phyloP scores from a whole-genome alignment of 768 basidiomycete genomes.

The Hortiboletus campestris region DNA sequence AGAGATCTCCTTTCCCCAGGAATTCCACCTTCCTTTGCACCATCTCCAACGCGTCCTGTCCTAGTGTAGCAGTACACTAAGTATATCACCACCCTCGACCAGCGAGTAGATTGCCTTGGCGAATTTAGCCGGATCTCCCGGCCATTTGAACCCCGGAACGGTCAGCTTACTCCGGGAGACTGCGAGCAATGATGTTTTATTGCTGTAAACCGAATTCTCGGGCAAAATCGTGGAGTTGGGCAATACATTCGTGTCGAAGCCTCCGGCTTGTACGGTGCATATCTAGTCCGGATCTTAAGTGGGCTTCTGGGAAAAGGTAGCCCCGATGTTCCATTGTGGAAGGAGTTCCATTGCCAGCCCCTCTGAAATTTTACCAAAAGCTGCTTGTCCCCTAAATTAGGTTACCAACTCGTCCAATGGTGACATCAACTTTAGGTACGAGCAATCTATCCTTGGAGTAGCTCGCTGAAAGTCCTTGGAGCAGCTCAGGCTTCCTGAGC shows the following conservation, averaged over 20 bases:
- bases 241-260: conserved; percentile 9
- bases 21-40: not conserved
- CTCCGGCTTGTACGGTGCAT: conserved; percentile 18
- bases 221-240: not conserved
- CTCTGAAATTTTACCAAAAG: conserved; percentile 36
- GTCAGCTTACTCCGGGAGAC: not conserved
- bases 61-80: conserved; percentile 10
- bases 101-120: conserved; percentile 6
- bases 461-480: not conserved
- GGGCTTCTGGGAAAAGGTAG: too few species aligned
- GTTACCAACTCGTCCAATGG: not conserved
- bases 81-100: conserved; percentile 1
- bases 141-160: not conserved
- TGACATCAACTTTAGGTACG: conserved; percentile 13
- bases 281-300: conserved; percentile 7
- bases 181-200: not conserved
- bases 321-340: conserved; percentile 42
- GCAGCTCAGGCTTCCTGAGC: conserved; percentile 36
- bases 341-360: conserved; percentile 35
- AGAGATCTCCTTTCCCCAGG: not conserved
- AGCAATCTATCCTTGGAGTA: conserved; percentile 14
- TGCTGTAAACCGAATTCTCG: conserved; percentile 6
- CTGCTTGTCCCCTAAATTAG: conserved; percentile 11
- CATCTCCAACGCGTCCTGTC: conserved; percentile 10
- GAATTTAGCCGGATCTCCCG: conserved; percentile 15